Base-by-base conservation (phyloP, 1,284 basidiomycete species). In the Grifola frondosa region DNA sequence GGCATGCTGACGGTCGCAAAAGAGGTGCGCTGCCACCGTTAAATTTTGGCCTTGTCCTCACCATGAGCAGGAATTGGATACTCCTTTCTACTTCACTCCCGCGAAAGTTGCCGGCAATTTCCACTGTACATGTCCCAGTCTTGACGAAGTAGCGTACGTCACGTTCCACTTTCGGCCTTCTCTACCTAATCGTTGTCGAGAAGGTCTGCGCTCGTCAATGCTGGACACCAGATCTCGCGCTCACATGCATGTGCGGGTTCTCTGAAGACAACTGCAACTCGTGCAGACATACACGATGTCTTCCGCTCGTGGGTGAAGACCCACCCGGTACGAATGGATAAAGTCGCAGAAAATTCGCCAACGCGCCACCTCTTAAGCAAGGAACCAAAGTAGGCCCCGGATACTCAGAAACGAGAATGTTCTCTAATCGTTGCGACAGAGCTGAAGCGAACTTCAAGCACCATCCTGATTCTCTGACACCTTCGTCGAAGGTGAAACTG, bases 1-100 rank as follows among this genome's bases (percentile, higher is more conserved):
- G 96, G 97, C 2, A 99, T 99, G 97, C 72, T 98, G 35, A 86
- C 84, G 4, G 77, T 96, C 1, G 94, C 95, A 0, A 80, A 84
- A 57, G 85, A 95, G 69, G 95, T 91, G 38, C 40, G 77, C 5
- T 25, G 9, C 9, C 8, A 13, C 23, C 8, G 15, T 21, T 22
- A 5, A 20, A 10, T 9, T 10, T 17, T 13, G 20, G 3, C 19
- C 6, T 16, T 26, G 39, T 24, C 5, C 31, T 25, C 13, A 31
- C 26, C 12, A 13, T 6, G 7, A 23, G 24, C 22, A 96, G 91
- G 92, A 96, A 71, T 68, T 96, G 9, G 68, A 79, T 11, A 70
- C 72, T 5, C 86, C 87, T 0, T 97, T 98, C 68, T 99, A 93
- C 70, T 98, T 98, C 61, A 94, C 92, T 0, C 91, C 93, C 1